Percentiles rank a stretch among this genome's conserved stretches.
Conservation (phyloP, 2,329 filamentous ascomycete species). For the Colletotrichum sojae region DNA sequence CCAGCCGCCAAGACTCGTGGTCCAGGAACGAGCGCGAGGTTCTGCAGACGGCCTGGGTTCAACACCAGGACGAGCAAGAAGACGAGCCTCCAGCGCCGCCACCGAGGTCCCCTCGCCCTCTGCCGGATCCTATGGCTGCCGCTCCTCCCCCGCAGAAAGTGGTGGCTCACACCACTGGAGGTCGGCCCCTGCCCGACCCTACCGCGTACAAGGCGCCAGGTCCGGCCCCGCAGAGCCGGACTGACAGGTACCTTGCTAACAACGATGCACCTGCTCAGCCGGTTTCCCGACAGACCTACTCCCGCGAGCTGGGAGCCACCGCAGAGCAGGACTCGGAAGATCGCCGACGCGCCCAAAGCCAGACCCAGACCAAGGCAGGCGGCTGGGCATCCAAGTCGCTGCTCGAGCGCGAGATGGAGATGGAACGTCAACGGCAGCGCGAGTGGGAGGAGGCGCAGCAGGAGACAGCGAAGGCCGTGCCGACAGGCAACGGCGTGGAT, state of each 20-base stretch:
- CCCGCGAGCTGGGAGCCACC: conserved; percentile 68
- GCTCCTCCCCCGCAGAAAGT: conserved; percentile 48
- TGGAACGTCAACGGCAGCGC: conserved; percentile 80
- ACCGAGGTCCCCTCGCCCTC: conserved; percentile 53
- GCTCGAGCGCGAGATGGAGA: conserved; percentile 85
- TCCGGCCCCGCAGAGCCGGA: conserved; percentile 58
- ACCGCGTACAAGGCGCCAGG: conserved; percentile 47
- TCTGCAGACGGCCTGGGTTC: conserved; percentile 68
- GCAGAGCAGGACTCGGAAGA: conserved; percentile 76
- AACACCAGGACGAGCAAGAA: conserved; percentile 54
- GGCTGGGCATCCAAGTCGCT: conserved; percentile 78
- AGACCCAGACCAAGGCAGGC: conserved; percentile 72
- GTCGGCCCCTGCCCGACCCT: conserved; percentile 70
- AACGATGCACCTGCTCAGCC: conserved; percentile 63
- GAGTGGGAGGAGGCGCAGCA: conserved; percentile 86
- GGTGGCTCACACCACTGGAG: conserved; percentile 56
- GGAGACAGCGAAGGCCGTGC: conserved; percentile 70
- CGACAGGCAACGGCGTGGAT: conserved; percentile 67
- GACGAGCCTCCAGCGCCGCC: conserved; percentile 46
- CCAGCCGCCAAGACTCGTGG: conserved; percentile 75
- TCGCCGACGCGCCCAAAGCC: conserved; percentile 70
- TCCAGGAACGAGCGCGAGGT: conserved; percentile 75
- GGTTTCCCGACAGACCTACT: conserved; percentile 64
- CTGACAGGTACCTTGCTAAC: conserved; percentile 70
- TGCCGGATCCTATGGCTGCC: conserved; percentile 55